These are phyloP conservation scores for Yamadazyma olivae DNA, from an alignment of 805 yeast species.

Conservation along the genomic window DNA sequence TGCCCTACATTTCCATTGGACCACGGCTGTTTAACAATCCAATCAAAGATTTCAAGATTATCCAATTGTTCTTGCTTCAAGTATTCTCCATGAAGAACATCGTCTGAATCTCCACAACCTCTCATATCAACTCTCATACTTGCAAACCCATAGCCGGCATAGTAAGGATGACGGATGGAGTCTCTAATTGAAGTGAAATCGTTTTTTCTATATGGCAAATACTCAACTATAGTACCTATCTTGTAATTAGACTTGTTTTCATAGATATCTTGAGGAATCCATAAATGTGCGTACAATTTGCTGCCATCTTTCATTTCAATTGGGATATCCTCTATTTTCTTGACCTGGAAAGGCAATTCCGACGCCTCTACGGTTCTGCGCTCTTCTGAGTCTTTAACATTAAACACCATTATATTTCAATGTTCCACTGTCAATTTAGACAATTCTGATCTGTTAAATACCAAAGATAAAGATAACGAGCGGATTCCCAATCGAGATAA, in stretches of 20 bases:
- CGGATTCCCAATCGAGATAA: no score
- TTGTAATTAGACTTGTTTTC: constrained; percentile 19
- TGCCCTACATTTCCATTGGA: constrained; percentile 45
- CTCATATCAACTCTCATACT: constrained; percentile 47
- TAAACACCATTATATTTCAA: constrained; percentile 47
- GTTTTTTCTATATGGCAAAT: constrained; percentile 44
- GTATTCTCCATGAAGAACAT: constrained; percentile 39
- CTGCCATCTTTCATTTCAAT: constrained; percentile 40
- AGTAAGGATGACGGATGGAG: constrained; percentile 43
- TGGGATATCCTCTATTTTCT: constrained; percentile 31
- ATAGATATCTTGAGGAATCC: constrained; percentile 34
- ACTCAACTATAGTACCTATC: constrained; percentile 41
- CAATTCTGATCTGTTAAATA: no score
- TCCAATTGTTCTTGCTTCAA: constrained; percentile 43
- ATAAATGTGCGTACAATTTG: constrained; percentile 37
- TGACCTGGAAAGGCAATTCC: constrained; percentile 24
- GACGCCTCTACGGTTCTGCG: constrained; percentile 10
- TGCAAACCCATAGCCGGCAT: constrained; percentile 46
- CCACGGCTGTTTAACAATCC: constrained; percentile 40
- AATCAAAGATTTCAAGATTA: constrained; percentile 40
- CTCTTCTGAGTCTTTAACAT: constrained; percentile 33
- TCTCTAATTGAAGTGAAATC: constrained; percentile 46
- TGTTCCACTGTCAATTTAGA: no score
- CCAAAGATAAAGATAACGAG: no score
- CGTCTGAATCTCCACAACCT: constrained; percentile 44